Percentiles rank a stretch among this genome's conserved stretches.
Evolutionary conservation across 2,329 filamentous ascomycete genomes (phyloP).

Genomic region (Colletotrichum australisinense): DNA sequence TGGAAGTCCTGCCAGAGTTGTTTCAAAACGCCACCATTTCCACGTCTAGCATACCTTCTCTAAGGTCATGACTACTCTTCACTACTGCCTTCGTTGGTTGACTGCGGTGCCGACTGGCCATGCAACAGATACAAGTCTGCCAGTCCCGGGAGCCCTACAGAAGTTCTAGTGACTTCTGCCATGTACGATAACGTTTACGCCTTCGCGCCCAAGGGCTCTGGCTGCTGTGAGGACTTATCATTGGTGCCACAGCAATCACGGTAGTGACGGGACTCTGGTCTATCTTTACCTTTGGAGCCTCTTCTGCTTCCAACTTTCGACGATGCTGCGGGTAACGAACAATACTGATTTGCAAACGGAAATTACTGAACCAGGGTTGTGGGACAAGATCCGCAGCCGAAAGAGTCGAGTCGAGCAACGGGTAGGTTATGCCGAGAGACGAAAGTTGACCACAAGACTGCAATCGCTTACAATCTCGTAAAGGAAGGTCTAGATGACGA

Average conservation of each 20-base stretch:
- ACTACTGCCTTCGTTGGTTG: too few relatives aligned
- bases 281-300: background rate
- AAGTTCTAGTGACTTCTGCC: background rate
- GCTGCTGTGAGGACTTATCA: background rate
- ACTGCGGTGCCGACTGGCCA: too few relatives aligned
- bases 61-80: background rate
- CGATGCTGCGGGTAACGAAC: background rate
- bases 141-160: background rate
- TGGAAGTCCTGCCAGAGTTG: too few relatives aligned
- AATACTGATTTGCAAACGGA: background rate
- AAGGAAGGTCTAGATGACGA: background rate
- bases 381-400: background rate
- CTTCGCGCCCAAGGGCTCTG: background rate
- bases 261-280: background rate
- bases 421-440: background rate
- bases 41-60: background rate
- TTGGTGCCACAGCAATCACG: background rate
- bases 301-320: background rate
- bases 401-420: background rate
- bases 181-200: background rate
- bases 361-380: background rate
- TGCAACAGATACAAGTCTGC: background rate
- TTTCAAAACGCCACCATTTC: too few relatives aligned
- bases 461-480: background rate
- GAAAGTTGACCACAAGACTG: background rate